Evolutionary conservation across 2,329 filamentous ascomycete species (phyloP), one percentile per base, ranked within the genome.

Genomic region (Rhinocladiella similis): DNA sequence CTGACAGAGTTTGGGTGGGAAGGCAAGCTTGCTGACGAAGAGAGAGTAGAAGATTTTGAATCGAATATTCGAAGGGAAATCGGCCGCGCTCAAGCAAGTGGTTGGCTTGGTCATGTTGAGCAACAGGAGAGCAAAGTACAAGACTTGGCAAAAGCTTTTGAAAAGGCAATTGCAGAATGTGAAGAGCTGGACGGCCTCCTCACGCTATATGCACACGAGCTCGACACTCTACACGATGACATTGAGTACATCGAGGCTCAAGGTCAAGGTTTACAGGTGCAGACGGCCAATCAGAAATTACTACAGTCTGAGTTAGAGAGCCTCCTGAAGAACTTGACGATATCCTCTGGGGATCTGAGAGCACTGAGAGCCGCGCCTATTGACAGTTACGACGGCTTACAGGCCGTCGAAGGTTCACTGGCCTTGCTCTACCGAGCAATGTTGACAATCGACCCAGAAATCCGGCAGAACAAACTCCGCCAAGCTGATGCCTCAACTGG

Each of bases 181-280:
- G 95, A 99, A 66, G 93, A 97, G 75, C 79, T 99, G 56, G 94
- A 99, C 70, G 95, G 95, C 57, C 80, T 99, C 38, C 78, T 99
- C 50, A 99, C 94, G 0, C 76, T 99, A 33, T 99, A 99, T 72
- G 90, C 90, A 46, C 94, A 97, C 22, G 94, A 99, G 72, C 80
- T 99, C 60, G 91, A 95, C 88, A 97, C 92, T 47, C 80, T 99
- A 27, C 91, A 92, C 54, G 93, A 97, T 48, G 94, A 99, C 67
- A 95, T 99, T 65, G 87, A 91, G 3, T 97, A 95, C 70, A 97
- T 99, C 63, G 94, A 99, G 75, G 91, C 94, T 1, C 94, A 99
- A 73, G 92, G 91, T 5, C 93, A 99, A 74, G 94, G 94, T 77
- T 78, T 99, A 46, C 94, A 99, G 68, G 93, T 99, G 5, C 94